Percentiles rank a stretch among this genome's conserved stretches.
Conservation (phyloP, 768 basidiomycete genomes). For the Leccinellum luteum region DNA sequence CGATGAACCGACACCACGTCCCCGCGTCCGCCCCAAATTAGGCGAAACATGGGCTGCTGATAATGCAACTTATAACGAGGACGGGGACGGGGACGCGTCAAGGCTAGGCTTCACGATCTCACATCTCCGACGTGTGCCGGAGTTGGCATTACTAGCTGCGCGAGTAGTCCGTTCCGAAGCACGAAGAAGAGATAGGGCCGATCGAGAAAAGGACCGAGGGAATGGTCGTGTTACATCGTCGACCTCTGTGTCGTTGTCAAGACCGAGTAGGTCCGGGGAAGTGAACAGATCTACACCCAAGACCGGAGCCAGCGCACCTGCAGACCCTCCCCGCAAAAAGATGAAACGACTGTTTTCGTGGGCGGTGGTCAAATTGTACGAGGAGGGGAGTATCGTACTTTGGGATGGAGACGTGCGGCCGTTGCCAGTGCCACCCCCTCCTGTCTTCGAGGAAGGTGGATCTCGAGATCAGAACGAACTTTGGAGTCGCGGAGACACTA, state of each 20-base stretch:
- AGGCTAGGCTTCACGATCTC: conserved; percentile 64
- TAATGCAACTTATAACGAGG: neutral
- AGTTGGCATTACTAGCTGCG: conserved; percentile 60
- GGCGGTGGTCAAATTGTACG: conserved; percentile 60
- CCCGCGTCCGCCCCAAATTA: neutral
- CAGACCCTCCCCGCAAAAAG: conserved; percentile 37
- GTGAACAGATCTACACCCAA: neutral
- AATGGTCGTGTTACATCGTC: neutral
- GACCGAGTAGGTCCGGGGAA: neutral
- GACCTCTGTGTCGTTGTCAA: neutral
- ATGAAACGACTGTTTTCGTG: conserved; percentile 68
- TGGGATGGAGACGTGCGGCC: conserved; percentile 64
- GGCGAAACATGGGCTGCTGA: neutral
- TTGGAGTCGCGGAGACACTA: conserved; percentile 44
- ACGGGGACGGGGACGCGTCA: neutral
- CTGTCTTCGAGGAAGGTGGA: neutral
- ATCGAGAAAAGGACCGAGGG: conserved; percentile 35
- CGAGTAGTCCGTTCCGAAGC: conserved; percentile 63
- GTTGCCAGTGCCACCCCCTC: conserved; percentile 22
- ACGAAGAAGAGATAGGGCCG: conserved; percentile 51
- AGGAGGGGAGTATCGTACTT: conserved; percentile 71
- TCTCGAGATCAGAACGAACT: conserved; percentile 28
- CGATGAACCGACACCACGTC: conserved; percentile 15
- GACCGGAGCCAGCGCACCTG: neutral
- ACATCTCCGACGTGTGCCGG: conserved; percentile 74